Evolutionary conservation across 225 moss, liverwort and hornwort species (phyloP), one percentile per base, ranked within the genome.

Genomic region (Neckera pumila): DNA sequence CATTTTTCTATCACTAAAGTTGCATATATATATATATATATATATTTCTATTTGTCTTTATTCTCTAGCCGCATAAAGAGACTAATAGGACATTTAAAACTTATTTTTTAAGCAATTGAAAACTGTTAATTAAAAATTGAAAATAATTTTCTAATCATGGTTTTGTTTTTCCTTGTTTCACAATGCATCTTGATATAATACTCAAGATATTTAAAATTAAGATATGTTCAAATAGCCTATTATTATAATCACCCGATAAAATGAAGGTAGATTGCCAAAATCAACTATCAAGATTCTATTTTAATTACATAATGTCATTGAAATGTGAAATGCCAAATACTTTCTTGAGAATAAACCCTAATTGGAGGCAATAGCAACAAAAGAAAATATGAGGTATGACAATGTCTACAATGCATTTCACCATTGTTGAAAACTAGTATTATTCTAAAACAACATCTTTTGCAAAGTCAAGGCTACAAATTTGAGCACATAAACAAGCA

Each of bases 91-190:
- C 54, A 80, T 83, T n/a, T 84, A 17, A 76, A 67, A 54, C 2
- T 26, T 6, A 2, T 43, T 33, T 31, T 49, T 45, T 6, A 23
- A 40, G 23, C 0, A 14, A 25, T 16, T 31, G 6, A 45, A 60
- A 86, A 19, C n/a, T 80, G 4, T 42, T 27, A 33, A 36, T 22
- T 7, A 38, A 38, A 38, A 38, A 1, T 17, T 0, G 0, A 0
- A 38, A n/a, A 11, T 38, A 26, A 2, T 38, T n/a, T 38, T 17
- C 1, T 57, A 17, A 57, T 11, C 2, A 56, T 26, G 1, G 0
- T 57, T 6, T 54, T n/a, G 0, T 14, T 36, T 36, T 22, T 23
- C 5, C 0, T n/a, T 2, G 16, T 38, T 38, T 38, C 1, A 17
- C 27, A 27, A 78, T 26, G 7, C 57, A 57, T 57, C 6, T 78